A percentile compares a stretch with the other conserved stretches of the same genome.
These are phyloP conservation scores for Durusdinium trenchii DNA, from an alignment of 73 alveolate genomes.

Conservation along the genomic window DNA sequence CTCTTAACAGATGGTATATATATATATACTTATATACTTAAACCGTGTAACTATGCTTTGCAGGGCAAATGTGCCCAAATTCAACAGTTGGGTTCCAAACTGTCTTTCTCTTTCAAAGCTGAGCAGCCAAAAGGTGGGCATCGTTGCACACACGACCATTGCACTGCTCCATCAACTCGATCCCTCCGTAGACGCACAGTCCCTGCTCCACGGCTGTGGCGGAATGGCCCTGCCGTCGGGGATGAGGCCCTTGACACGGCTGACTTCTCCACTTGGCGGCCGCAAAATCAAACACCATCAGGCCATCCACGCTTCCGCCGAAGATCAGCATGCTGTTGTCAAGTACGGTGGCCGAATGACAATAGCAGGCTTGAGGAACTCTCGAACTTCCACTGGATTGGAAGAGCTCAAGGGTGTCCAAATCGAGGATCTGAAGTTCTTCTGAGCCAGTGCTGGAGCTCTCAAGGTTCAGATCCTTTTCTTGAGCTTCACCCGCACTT, in stretches of 20 bases:
- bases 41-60: too few species aligned
- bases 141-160: conserved; percentile 72
- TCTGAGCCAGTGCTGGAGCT: conserved; percentile 7
- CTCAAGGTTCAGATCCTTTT: neutral
- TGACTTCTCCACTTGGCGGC: conserved; percentile 24
- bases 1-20: too few species aligned
- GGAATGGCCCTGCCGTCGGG: conserved; percentile 35
- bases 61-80: too few species aligned
- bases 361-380: conserved; percentile 27
- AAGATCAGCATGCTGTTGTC: conserved; percentile 80
- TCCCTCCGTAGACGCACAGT: conserved; percentile 66
- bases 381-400: neutral
- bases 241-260: neutral
- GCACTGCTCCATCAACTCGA: conserved; percentile 65
- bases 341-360: conserved; percentile 61
- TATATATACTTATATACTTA: too few species aligned
- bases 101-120: too few species aligned
- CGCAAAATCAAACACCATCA: conserved; percentile 56
- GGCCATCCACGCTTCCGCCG: conserved; percentile 52
- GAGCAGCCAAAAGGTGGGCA: conserved; percentile 24
- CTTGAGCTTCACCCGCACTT: too few species aligned
- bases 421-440: conserved; percentile 72
- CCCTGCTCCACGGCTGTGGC: conserved; percentile 4
- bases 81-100: too few species aligned
- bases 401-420: conserved; percentile 50